phyloP scores from a whole-genome alignment of 2,329 filamentous ascomycete species.

The Penicillium griseofulvum region DNA sequence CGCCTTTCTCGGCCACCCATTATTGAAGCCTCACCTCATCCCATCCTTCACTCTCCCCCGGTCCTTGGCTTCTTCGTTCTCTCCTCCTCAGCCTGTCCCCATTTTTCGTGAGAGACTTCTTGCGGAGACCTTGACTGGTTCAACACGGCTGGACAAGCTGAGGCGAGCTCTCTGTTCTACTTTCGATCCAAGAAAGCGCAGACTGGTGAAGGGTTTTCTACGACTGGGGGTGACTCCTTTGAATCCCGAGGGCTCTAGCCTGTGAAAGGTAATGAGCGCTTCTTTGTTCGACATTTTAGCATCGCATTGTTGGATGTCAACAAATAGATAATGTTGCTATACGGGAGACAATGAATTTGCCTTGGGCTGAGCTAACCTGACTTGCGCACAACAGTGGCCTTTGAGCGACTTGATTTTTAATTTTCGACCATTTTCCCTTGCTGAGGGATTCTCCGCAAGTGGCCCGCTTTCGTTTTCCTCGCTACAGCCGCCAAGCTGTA shows the following conservation, averaged over 20 bases:
- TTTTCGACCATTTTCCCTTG: slow-evolving; percentile 14
- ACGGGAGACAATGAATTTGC: neutral
- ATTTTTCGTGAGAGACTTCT: slow-evolving; percentile 35
- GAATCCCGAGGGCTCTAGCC: slow-evolving; percentile 9
- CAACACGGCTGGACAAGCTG: slow-evolving; percentile 37
- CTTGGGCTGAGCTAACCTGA: slow-evolving; percentile 32
- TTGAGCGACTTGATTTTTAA: slow-evolving; percentile 20
- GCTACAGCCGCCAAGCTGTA: slow-evolving; percentile 61
- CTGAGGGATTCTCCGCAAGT: slow-evolving; percentile 9
- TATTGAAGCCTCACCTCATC: slow-evolving; percentile 8
- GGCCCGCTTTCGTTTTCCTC: slow-evolving; percentile 15
- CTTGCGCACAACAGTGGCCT: slow-evolving; percentile 32
- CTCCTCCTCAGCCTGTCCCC: slow-evolving; percentile 28
- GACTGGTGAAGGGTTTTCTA: slow-evolving; percentile 22
- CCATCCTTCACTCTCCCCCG: slow-evolving; percentile 13
- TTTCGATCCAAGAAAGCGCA: slow-evolving; percentile 19
- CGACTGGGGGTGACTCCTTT: slow-evolving; percentile 21
- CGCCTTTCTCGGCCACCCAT: slow-evolving; percentile 6
- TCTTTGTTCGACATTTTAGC: neutral
- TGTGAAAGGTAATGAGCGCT: slow-evolving; percentile 37
- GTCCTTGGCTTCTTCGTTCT: slow-evolving; percentile 16
- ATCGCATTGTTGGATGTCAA: neutral
- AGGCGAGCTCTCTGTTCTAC: slow-evolving; percentile 26
- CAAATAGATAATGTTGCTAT: neutral
- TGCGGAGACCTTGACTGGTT: slow-evolving; percentile 44